phyloP scores from a whole-genome alignment of 768 basidiomycete species.

The Auricularia auricula-judae region DNA sequence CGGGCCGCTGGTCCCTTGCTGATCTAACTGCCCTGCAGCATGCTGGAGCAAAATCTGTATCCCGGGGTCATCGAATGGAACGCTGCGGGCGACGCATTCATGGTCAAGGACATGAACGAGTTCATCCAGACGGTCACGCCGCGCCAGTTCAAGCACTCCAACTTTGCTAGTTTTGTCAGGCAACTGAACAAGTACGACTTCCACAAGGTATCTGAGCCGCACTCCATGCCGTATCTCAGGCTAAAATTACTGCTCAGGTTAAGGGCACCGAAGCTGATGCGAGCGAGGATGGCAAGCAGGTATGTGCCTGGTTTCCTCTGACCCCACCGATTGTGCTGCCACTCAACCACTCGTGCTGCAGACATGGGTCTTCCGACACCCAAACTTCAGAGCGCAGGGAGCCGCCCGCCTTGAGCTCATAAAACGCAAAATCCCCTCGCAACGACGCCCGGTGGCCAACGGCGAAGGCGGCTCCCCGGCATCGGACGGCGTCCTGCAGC shows the following conservation, averaged over 20 bases:
- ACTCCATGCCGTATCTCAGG: background rate
- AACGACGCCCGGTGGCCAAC: slow-evolving; percentile 10
- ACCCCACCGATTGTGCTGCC: background rate
- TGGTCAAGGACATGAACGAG: slow-evolving; percentile 24
- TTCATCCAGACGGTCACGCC: slow-evolving; percentile 21
- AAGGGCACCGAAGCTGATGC: background rate
- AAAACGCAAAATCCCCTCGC: slow-evolving; percentile 24
- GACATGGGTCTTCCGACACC: slow-evolving; percentile 21
- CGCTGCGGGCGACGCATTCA: slow-evolving; percentile 15
- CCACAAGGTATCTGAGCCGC: slow-evolving; percentile 52
- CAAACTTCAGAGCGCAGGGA: slow-evolving; percentile 43
- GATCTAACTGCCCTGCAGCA: slow-evolving; percentile 9
- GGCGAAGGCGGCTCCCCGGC: background rate
- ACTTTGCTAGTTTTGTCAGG: slow-evolving; percentile 85
- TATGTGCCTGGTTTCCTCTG: background rate
- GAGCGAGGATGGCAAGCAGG: background rate
- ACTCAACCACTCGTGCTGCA: background rate
- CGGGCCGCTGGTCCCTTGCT: no score
- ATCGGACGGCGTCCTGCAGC: background rate
- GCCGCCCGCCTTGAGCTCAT: slow-evolving; percentile 50
- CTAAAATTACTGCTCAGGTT: background rate
- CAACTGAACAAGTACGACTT: slow-evolving; percentile 97
- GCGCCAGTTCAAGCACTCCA: slow-evolving; percentile 38
- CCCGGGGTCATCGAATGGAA: slow-evolving; percentile 17
- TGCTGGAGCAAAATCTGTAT: slow-evolving; percentile 19